Base-by-base conservation (phyloP, 345 rosid genomes). In the Populus tremula region DNA sequence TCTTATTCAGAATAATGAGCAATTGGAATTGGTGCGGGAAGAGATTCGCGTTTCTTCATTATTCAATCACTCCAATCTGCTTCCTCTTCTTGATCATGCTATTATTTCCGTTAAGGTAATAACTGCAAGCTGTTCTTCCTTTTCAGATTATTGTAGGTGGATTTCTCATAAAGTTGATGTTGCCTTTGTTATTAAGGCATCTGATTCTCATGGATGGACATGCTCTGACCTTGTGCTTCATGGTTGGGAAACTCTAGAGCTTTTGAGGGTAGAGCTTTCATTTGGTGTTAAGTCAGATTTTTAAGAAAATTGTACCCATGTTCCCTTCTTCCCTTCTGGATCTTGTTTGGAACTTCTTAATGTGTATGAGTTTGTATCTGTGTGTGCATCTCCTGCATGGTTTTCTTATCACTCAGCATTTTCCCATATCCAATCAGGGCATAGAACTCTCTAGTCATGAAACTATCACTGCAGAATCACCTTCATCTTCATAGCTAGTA, bases 41-140 rank as follows among this genome's bases (percentile, higher is more conserved):
- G 99, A 93, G 91, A 96, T 93, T 66, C 96, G 87, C 49, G 96
- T 93, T 65, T 96, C 98, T 5, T 93, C 98, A 5, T 75, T 96
- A 79, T 94, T 96, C 87, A 89, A 77, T 86, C 99, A 94, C 82
- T 88, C 85, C 73, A 92, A 93, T 78, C 84, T 96, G 88, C 99
- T 96, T 85, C 98, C 98, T 0, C 94, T 96, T 77, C 93, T 96
- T 83, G 99, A 93, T 82, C 98, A 96, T 65, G 98, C 98, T 69
- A 91, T 96, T 69, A 90, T 96, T 69, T 81, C 96, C 54, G 91
- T 90, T 43, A 96, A 91, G 99, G 99, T 93, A 76, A 69, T 79
- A 35, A 41, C 68, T 3, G 3, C 41, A 12, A 70, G 62, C 64
- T 47, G 50, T 56, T 23, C 8, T 16, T 47, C 3, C 9, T 54